Evolutionary conservation across 108 stramenopile genomes (phyloP).

Genomic region (Fistulifera pelliculosa): DNA sequence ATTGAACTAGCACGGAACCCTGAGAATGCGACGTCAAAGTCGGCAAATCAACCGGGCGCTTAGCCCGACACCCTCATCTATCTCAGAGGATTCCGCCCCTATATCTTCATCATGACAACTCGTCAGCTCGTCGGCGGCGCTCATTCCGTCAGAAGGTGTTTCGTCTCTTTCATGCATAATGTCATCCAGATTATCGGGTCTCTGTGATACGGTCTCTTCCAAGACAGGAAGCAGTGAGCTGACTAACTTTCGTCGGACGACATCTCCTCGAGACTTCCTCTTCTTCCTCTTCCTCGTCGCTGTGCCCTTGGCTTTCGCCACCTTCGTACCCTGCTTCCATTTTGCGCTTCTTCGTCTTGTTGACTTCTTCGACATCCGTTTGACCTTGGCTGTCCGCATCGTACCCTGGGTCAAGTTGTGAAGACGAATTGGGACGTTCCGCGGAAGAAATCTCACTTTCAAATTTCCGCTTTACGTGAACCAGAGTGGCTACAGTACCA

Average conservation of each 20-base stretch:
- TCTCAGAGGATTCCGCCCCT: not conserved
- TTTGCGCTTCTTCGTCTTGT: too few species aligned
- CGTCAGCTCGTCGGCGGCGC: conserved; percentile 4
- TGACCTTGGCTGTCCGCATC: not conserved
- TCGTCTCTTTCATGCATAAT: not conserved
- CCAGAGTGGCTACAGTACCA: not conserved
- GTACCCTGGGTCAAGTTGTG: not conserved
- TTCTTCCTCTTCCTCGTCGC: conserved; percentile 5
- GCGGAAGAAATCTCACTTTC: not conserved
- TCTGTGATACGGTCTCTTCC: not conserved
- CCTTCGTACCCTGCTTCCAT: not conserved
- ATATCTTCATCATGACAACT: not conserved
- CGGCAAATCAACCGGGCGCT: too few species aligned
- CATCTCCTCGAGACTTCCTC: not conserved
- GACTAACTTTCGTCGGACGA: not conserved
- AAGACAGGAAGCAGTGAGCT: not conserved
- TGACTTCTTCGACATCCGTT: not conserved
- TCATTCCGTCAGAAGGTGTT: not conserved
- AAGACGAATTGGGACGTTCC: not conserved
- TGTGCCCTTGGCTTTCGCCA: conserved; percentile 5
- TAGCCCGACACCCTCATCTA: not conserved
- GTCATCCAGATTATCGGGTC: not conserved
- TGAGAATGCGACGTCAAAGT: too few species aligned
- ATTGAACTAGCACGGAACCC: too few species aligned
- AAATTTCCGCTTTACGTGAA: not conserved